phyloP scores from a whole-genome alignment of 1,284 basidiomycete species.

The Leucoagaricus sp. region DNA sequence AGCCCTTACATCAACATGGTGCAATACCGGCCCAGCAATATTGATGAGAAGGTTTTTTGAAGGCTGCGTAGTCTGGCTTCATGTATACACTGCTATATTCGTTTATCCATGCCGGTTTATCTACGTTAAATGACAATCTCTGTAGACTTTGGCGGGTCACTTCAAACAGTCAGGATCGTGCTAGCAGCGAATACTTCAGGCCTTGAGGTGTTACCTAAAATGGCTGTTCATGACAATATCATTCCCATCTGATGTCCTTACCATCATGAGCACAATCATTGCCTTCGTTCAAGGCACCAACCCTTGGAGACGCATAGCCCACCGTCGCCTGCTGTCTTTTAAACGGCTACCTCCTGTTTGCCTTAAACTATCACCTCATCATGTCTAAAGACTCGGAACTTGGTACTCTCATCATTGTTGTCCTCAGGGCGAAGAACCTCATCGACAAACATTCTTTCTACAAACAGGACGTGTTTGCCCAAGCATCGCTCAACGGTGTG shows the following conservation, averaged over 20 bases:
- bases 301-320: neutral
- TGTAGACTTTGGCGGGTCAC: no score
- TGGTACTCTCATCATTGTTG: slow-evolving; percentile 72
- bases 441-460: slow-evolving; percentile 73
- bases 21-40: slow-evolving; percentile 33
- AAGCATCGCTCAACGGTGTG: slow-evolving; percentile 47
- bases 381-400: slow-evolving; percentile 38
- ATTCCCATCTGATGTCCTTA: neutral
- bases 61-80: neutral
- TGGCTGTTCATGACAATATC: no score
- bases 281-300: neutral
- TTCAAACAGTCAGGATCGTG: no score
- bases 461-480: slow-evolving; percentile 74
- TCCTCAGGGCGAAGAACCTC: slow-evolving; percentile 73
- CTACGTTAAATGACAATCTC: neutral
- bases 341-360: neutral
- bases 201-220: no score
- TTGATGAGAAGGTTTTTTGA: slow-evolving; percentile 8
- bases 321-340: neutral
- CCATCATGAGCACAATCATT: neutral
- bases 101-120: neutral
- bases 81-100: neutral
- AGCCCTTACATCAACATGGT: slow-evolving; percentile 51
- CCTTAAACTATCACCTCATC: neutral
- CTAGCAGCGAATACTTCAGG: neutral